Evolutionary conservation across 176 grass and related monocot species (phyloP).

Genomic region (Hordeum marinum): DNA sequence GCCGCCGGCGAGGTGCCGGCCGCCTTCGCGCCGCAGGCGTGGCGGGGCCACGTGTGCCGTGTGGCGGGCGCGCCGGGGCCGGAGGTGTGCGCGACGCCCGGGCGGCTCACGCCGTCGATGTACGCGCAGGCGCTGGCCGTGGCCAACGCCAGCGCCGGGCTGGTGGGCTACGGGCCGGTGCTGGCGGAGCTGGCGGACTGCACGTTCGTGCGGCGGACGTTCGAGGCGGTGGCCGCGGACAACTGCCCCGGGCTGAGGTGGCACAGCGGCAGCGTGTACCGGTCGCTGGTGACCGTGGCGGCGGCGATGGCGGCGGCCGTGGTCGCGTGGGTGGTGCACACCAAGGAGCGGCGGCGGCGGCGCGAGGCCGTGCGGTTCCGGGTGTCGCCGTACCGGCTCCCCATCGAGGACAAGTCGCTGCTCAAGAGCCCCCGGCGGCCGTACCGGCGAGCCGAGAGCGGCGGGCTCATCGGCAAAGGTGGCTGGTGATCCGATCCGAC

Average conservation of each 20-base stretch:
- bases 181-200: constrained; percentile 60
- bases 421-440: constrained; percentile 40
- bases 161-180: constrained; percentile 38
- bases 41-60: constrained; percentile 52
- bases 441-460: constrained; percentile 32
- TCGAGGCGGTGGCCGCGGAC: constrained; percentile 27
- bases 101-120: constrained; percentile 66
- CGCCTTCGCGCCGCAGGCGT: constrained; percentile 35
- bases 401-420: constrained; percentile 51
- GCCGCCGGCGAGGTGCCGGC: constrained; percentile 41
- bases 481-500: neutral
- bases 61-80: neutral
- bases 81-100: constrained; percentile 51
- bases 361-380: constrained; percentile 10
- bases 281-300: constrained; percentile 41
- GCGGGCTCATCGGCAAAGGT: neutral
- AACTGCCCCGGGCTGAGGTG: constrained; percentile 47
- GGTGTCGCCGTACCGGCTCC: constrained; percentile 40
- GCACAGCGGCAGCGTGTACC: constrained; percentile 54
- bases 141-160: constrained; percentile 38
- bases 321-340: constrained; percentile 40
- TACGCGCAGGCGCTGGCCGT: constrained; percentile 34
- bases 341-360: constrained; percentile 36
- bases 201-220: constrained; percentile 62
- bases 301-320: constrained; percentile 30